phyloP scores from a whole-genome alignment of 345 rosid species.

The Toxicodendron radicans region DNA sequence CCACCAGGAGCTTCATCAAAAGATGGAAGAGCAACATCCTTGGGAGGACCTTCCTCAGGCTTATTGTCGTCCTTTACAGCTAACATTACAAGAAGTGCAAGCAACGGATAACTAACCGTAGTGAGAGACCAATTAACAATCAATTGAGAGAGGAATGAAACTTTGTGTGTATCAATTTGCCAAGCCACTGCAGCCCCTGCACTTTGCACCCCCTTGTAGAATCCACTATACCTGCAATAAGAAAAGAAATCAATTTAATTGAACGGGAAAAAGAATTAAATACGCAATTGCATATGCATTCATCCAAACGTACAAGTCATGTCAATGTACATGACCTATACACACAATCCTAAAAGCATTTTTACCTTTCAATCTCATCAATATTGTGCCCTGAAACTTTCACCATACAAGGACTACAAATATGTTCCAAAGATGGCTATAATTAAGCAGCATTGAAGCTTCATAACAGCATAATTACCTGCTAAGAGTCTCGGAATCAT shows the following conservation, averaged over 20 bases:
- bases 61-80: conserved; percentile 63
- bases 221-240: conserved; percentile 67
- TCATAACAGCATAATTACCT: conserved; percentile 29
- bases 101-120: conserved; percentile 70
- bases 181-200: conserved; percentile 97
- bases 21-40: conserved; percentile 15
- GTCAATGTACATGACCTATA: too few species aligned
- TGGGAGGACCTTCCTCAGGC: conserved; percentile 15
- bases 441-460: too few species aligned
- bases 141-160: conserved; percentile 56
- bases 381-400: too few species aligned
- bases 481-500: conserved; percentile 87
- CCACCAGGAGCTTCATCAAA: neutral
- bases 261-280: neutral
- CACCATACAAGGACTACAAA: too few species aligned
- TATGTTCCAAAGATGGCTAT: too few species aligned
- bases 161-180: conserved; percentile 80
- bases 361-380: too few species aligned
- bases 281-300: too few species aligned
- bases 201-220: conserved; percentile 92
- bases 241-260: neutral
- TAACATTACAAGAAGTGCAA: conserved; percentile 57
- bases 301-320: too few species aligned
- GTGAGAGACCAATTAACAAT: conserved; percentile 82
- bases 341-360: too few species aligned